Conservation (phyloP, 306 rosid species). For the Fragaria nilgerrensis region DNA sequence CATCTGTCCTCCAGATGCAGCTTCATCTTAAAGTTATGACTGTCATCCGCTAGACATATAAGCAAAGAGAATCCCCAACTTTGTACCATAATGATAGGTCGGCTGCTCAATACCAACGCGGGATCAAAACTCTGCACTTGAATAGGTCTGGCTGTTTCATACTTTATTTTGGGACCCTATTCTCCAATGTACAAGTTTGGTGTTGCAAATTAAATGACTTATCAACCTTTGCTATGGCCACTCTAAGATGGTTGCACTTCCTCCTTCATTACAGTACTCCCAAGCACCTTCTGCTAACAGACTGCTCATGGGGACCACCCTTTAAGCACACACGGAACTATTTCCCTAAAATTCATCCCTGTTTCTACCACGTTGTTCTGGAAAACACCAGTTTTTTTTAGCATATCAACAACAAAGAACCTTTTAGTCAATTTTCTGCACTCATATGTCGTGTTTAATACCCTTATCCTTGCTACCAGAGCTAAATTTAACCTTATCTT, state of each 20-base stretch:
- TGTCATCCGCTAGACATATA: not conserved
- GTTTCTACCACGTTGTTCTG: not conserved
- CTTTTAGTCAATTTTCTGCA: not conserved
- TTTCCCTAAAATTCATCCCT: not conserved
- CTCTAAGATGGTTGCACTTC: not conserved
- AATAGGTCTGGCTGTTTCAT: not conserved
- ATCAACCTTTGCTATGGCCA: not conserved
- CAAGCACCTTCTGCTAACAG: not conserved
- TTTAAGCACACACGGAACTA: not conserved
- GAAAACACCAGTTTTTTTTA: not conserved
- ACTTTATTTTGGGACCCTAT: not conserved
- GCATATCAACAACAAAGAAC: not conserved
- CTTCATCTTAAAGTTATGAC: not conserved
- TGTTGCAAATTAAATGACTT: not conserved
- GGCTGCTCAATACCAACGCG: not conserved
- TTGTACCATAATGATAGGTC: not conserved
- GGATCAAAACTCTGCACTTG: not conserved
- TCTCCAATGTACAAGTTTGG: not conserved
- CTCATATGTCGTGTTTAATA: not conserved
- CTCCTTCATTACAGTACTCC: not conserved
- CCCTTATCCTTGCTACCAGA: not conserved
- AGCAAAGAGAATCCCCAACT: not conserved
- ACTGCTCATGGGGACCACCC: not conserved
- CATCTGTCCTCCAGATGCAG: not conserved
- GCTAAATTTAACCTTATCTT: not conserved